Evolutionary conservation across 306 rosid genomes (phyloP), one percentile per base, ranked within the genome.

Genomic region (Malus fusca): DNA sequence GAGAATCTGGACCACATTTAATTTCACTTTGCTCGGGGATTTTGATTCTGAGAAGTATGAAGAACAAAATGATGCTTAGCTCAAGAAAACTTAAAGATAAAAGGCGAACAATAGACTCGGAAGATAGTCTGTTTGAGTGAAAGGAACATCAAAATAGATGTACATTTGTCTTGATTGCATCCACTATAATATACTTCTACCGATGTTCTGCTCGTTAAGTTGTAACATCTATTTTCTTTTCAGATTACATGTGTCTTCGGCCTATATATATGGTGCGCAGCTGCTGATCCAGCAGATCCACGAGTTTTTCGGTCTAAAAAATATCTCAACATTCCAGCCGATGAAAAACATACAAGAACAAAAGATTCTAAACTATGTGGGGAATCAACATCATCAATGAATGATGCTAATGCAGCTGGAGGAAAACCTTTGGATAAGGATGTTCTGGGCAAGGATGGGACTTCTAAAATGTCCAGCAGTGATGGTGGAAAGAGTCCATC

Each of bases 211-310:
- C 21, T 10, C 9, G 12, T 37, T 52, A 11, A 68, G 59, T 80
- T 62, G 59, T 80, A 73, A 86, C 33, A 28, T 79, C 67, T 68
- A 60, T 60, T n/a, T 74, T 79, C 59, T 84, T 81, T 66, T 79
- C 89, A 95, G 99, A 95, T 95, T 89, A 82, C 84, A 55, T 89
- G 92, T n/a, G 96, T 84, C 76, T 87, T 95, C 73, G 83, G 97
- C 81, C 97, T 95, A 48, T 95, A 92, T 79, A 84, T 92, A 75
- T 95, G 99, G 99, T 92, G 99, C 33, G 96, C 99, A 15, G 97
- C 96, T 43, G 95, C 99, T 28, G 99, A 95, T 86, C 99, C 99
- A 15, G 99, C 96, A 5, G 99, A 95, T 80, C 83, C 88, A 8
- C 97, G 99, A 81, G 99, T 95, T 72, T 95, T 95, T 74, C 92